phyloP scores from a whole-genome alignment of 768 basidiomycete species.

The Hygrocybe punicea region DNA sequence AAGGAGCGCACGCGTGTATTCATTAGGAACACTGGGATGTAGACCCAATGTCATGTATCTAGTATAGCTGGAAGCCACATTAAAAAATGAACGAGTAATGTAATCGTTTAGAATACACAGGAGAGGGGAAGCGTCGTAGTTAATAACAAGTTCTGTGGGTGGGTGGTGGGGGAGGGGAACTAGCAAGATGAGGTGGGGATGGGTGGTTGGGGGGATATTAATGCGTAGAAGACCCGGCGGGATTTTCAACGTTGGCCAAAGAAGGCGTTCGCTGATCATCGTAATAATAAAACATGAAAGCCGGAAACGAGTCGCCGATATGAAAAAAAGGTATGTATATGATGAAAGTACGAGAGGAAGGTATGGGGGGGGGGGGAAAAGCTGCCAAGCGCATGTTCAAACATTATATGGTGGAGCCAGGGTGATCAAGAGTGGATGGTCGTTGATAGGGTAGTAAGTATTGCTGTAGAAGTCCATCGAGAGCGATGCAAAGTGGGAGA shows the following conservation, averaged over 20 bases:
- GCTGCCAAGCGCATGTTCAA: conserved; percentile 2
- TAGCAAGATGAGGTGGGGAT: too few species aligned
- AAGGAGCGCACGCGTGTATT: too few species aligned
- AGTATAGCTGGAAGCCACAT: not conserved
- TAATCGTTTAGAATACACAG: conserved; percentile 16
- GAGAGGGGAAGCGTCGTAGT: not conserved
- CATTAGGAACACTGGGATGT: not conserved
- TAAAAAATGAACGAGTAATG: not conserved
- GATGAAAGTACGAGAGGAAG: conserved; percentile 8
- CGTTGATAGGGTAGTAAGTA: conserved; percentile 2
- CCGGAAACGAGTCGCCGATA: not conserved
- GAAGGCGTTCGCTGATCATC: conserved; percentile 19
- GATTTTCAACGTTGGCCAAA: conserved; percentile 21
- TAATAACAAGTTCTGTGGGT: not conserved
- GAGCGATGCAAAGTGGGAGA: conserved; percentile 12
- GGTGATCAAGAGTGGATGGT: conserved; percentile 5
- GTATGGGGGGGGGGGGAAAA: conserved; percentile 3
- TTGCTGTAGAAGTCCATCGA: not conserved
- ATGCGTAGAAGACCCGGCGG: conserved; percentile 21
- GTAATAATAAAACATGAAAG: conserved; percentile 15
- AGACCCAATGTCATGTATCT: not conserved
- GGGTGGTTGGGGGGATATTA: not conserved
- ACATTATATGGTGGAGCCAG: not conserved
- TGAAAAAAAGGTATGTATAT: too few species aligned
- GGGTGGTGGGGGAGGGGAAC: not conserved